Conservation (phyloP, 345 rosid species). For the Gossypium turneri region DNA sequence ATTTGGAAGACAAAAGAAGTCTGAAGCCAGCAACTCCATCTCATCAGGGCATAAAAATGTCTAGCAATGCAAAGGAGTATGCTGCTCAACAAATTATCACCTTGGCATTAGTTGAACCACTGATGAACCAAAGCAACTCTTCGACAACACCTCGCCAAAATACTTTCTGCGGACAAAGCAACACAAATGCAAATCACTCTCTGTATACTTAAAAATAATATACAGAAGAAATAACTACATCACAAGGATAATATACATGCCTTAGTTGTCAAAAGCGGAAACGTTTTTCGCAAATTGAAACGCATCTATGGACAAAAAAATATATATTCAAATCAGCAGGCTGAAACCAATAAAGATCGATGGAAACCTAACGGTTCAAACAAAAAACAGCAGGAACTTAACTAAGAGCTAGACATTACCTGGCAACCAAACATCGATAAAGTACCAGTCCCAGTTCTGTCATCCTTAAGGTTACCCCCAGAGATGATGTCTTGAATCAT, state of each 20-base stretch:
- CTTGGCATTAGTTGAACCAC: slow-evolving; percentile 94
- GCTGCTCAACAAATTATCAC: slow-evolving; percentile 29
- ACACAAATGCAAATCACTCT: not conserved
- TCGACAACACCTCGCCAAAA: slow-evolving; percentile 98
- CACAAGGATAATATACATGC: slow-evolving; percentile 27
- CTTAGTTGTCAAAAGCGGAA: slow-evolving; percentile 88
- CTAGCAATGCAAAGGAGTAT: not conserved
- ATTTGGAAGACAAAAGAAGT: not conserved
- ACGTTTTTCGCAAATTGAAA: slow-evolving; percentile 72
- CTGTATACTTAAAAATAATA: not conserved
- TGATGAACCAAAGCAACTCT: slow-evolving; percentile 95
- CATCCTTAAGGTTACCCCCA: slow-evolving; percentile 57
- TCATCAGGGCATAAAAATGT: not conserved
- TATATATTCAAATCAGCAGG: slow-evolving; percentile 5
- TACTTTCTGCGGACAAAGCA: slow-evolving; percentile 53
- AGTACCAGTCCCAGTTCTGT: slow-evolving; percentile 84
- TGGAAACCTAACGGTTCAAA: not conserved
- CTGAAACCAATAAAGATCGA: slow-evolving; percentile 6
- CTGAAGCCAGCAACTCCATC: too few relatives aligned
- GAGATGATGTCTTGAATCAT: slow-evolving; percentile 62
- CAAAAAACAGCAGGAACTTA: slow-evolving; percentile 4
- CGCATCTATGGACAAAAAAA: slow-evolving; percentile 47
- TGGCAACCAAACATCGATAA: slow-evolving; percentile 83
- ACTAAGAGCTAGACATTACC: slow-evolving; percentile 30
- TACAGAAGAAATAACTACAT: not conserved